A percentile compares a stretch with the other conserved stretches of the same genome.
phyloP scores from a whole-genome alignment of 2,329 filamentous ascomycete genomes.

The Phialocephala sp. region DNA sequence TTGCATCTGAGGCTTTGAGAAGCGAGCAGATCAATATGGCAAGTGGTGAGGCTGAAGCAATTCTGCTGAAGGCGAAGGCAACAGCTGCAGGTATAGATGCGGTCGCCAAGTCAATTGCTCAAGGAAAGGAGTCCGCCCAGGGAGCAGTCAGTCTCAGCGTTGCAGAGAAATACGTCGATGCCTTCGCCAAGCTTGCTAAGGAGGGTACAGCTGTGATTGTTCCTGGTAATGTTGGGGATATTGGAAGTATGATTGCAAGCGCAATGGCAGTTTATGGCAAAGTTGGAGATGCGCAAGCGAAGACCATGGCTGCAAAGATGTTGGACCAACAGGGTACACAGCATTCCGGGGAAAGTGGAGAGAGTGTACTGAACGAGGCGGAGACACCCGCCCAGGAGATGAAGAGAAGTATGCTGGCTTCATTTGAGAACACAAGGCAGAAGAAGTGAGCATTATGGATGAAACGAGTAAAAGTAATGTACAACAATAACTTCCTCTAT shows the following conservation, averaged over 20 bases:
- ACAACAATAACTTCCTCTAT: slow-evolving; percentile 28
- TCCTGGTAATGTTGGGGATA: slow-evolving; percentile 95
- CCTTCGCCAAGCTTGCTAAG: slow-evolving; percentile 89
- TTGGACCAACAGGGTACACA: slow-evolving; percentile 48
- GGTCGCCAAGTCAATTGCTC: slow-evolving; percentile 76
- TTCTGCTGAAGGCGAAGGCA: slow-evolving; percentile 81
- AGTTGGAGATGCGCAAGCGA: slow-evolving; percentile 80
- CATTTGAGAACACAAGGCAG: slow-evolving; percentile 49
- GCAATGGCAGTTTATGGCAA: slow-evolving; percentile 96
- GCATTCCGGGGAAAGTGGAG: slow-evolving; percentile 32
- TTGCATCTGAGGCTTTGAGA: slow-evolving; percentile 89
- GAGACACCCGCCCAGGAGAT: slow-evolving; percentile 48
- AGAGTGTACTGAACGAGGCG: slow-evolving; percentile 29
- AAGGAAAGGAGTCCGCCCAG: slow-evolving; percentile 77
- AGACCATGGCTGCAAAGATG: slow-evolving; percentile 62
- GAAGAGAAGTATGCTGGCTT: slow-evolving; percentile 53
- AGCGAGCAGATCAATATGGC: slow-evolving; percentile 94
- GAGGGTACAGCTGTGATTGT: slow-evolving; percentile 96
- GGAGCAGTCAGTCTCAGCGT: slow-evolving; percentile 85
- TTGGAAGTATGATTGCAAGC: slow-evolving; percentile 95
- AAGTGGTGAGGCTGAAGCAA: slow-evolving; percentile 91
- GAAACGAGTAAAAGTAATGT: slow-evolving; percentile 25
- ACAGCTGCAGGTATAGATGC: slow-evolving; percentile 89
- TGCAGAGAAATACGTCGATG: slow-evolving; percentile 97
- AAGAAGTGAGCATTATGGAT: slow-evolving; percentile 35